Conservation (phyloP, 169 alveolate species). For the Plasmodium cynomolgi region DNA sequence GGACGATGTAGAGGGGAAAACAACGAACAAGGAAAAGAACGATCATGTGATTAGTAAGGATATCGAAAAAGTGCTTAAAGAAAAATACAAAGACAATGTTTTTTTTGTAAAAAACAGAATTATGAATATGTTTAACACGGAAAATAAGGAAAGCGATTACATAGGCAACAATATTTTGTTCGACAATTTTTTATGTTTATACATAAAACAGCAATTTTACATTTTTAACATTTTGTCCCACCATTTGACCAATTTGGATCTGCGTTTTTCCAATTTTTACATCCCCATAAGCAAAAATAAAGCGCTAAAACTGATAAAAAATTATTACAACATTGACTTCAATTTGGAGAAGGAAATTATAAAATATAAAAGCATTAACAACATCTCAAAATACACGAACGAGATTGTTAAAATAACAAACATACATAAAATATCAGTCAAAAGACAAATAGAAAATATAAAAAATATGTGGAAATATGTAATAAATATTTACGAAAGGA, state of each 20-base stretch:
- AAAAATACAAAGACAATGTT: constrained; percentile 43
- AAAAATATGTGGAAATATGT: constrained; percentile 67
- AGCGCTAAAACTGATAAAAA: constrained; percentile 34
- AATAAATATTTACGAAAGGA: constrained; percentile 45
- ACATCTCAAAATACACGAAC: constrained; percentile 33
- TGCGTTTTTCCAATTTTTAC: constrained; percentile 62
- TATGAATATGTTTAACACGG: constrained; percentile 57
- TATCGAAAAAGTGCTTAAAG: not conserved
- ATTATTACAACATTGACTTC: constrained; percentile 55
- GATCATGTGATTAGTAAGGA: not conserved
- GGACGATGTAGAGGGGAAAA: not conserved
- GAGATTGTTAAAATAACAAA: constrained; percentile 51
- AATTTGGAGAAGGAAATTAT: constrained; percentile 62
- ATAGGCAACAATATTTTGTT: constrained; percentile 29
- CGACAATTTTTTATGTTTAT: constrained; percentile 54
- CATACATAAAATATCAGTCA: constrained; percentile 61
- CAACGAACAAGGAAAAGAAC: not conserved
- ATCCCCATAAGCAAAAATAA: constrained; percentile 56
- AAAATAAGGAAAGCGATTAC: constrained; percentile 30
- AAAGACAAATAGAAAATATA: constrained; percentile 70
- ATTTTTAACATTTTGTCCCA: constrained; percentile 52
- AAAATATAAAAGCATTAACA: constrained; percentile 54
- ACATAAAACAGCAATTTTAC: constrained; percentile 66
- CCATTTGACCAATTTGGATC: constrained; percentile 54
- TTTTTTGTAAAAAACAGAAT: constrained; percentile 39